Percentiles rank a stretch among this genome's conserved stretches.
phyloP scores from a whole-genome alignment of 306 rosid genomes.

The Clitoria ternatea region DNA sequence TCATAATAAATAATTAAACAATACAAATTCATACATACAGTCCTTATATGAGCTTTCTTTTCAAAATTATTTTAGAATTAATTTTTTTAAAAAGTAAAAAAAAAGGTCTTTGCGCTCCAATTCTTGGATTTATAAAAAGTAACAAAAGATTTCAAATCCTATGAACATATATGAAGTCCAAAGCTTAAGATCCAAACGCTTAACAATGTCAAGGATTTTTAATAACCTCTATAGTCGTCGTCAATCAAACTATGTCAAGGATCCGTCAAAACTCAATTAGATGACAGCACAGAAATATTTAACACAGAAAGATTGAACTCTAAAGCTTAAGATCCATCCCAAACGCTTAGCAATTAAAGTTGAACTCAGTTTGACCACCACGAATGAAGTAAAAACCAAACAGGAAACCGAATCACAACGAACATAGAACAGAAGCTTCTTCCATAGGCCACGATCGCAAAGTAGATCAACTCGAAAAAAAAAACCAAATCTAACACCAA shows the following conservation, averaged over 20 bases:
- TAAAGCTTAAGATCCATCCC: background rate
- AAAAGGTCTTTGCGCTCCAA: too few species aligned
- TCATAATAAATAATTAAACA: too few species aligned
- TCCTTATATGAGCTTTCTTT: too few species aligned
- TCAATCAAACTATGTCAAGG: background rate
- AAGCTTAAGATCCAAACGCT: too few species aligned
- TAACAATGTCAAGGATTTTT: too few species aligned
- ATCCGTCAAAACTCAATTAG: background rate
- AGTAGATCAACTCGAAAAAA: slow-evolving; percentile 14
- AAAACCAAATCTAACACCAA: background rate
- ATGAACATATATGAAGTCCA: too few species aligned
- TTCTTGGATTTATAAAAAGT: too few species aligned
- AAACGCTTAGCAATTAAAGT: background rate
- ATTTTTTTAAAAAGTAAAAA: too few species aligned
- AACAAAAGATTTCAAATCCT: too few species aligned
- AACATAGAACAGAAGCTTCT: background rate
- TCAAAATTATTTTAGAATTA: too few species aligned
- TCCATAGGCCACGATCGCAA: background rate
- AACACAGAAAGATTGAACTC: background rate
- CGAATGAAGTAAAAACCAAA: background rate
- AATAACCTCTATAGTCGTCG: background rate
- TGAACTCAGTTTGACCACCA: slow-evolving; percentile 20
- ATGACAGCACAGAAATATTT: background rate
- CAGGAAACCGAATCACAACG: background rate
- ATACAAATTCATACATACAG: too few species aligned